These are phyloP conservation scores for Nitzschia inconspicua DNA, from an alignment of 108 stramenopile genomes.

Conservation along the genomic window DNA sequence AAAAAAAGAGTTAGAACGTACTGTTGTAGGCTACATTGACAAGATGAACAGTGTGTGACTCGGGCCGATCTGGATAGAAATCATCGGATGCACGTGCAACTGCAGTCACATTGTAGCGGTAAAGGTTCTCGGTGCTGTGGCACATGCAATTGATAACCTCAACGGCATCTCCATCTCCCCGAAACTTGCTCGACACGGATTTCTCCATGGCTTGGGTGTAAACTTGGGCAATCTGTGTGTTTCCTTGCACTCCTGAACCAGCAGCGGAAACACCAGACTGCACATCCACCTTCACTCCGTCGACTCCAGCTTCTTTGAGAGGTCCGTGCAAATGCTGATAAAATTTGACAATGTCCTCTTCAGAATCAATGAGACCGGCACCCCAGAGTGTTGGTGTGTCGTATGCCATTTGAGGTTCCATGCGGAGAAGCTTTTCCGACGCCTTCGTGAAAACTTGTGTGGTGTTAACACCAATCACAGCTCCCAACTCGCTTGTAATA, in stretches of 20 bases:
- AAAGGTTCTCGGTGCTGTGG: constrained; percentile 56
- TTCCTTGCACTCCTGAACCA: constrained; percentile 16
- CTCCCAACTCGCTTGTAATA: constrained; percentile 27
- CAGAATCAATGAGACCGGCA: constrained; percentile 22
- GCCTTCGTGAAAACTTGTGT: constrained; percentile 22
- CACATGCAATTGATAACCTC: constrained; percentile 74
- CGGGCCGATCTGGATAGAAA: constrained; percentile 50
- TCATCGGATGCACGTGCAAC: constrained; percentile 55
- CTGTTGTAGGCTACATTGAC: constrained; percentile 63
- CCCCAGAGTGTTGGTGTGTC: constrained; percentile 40
- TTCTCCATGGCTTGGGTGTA: constrained; percentile 48
- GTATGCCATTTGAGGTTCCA: constrained; percentile 45
- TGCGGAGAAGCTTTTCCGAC: constrained; percentile 34
- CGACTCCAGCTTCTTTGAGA: constrained; percentile 47
- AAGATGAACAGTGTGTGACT: constrained; percentile 54
- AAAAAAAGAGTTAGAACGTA: too few species aligned
- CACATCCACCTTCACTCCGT: constrained; percentile 69
- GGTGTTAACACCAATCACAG: constrained; percentile 20
- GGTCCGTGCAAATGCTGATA: constrained; percentile 54
- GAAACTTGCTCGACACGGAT: constrained; percentile 32
- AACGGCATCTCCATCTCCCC: constrained; percentile 9
- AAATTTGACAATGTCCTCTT: constrained; percentile 34
- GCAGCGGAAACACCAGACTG: constrained; percentile 49
- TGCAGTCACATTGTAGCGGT: constrained; percentile 33
- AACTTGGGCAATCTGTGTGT: constrained; percentile 28